A percentile compares a stretch with the other conserved stretches of the same genome.
Conservation (phyloP, 805 yeast genomes). For the Barnettozyma vustinii region DNA sequence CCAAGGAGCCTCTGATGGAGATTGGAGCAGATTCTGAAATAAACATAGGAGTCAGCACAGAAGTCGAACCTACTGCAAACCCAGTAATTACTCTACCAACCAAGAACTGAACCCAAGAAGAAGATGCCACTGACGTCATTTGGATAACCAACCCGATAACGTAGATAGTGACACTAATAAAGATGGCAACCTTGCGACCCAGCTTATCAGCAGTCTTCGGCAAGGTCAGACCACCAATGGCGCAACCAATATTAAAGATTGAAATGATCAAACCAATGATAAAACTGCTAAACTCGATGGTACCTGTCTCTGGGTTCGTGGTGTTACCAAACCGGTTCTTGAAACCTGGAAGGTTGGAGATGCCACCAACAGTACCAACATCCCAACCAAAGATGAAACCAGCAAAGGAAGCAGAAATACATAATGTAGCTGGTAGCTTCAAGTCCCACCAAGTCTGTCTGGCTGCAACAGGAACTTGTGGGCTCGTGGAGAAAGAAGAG, state of each 20-base stretch:
- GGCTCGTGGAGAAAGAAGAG: not conserved
- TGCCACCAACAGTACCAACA: slow-evolving; percentile 74
- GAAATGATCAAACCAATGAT: slow-evolving; percentile 50
- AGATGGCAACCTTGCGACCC: slow-evolving; percentile 57
- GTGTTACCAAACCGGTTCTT: slow-evolving; percentile 44
- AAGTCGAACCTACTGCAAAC: slow-evolving; percentile 68
- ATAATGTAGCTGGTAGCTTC: slow-evolving; percentile 8
- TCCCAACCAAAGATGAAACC: slow-evolving; percentile 75
- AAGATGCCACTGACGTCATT: slow-evolving; percentile 37
- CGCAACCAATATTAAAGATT: slow-evolving; percentile 65
- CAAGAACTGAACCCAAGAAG: slow-evolving; percentile 56
- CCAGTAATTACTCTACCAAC: slow-evolving; percentile 68
- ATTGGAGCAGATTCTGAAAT: slow-evolving; percentile 67
- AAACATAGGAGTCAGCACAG: slow-evolving; percentile 72
- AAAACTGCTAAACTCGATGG: slow-evolving; percentile 35
- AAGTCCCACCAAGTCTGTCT: slow-evolving; percentile 2
- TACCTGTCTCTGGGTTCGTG: slow-evolving; percentile 31
- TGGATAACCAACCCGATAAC: slow-evolving; percentile 58
- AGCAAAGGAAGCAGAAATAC: slow-evolving; percentile 53
- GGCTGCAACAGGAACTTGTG: not conserved
- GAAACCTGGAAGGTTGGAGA: slow-evolving; percentile 59
- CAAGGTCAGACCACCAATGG: slow-evolving; percentile 57
- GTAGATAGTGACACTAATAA: slow-evolving; percentile 49
- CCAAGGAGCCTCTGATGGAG: slow-evolving; percentile 66
- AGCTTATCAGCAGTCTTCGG: slow-evolving; percentile 51